Percentiles rank a stretch among this genome's conserved stretches.
Conservation (phyloP, 495 filamentous ascomycete species). For the Penicillium flavigenum region DNA sequence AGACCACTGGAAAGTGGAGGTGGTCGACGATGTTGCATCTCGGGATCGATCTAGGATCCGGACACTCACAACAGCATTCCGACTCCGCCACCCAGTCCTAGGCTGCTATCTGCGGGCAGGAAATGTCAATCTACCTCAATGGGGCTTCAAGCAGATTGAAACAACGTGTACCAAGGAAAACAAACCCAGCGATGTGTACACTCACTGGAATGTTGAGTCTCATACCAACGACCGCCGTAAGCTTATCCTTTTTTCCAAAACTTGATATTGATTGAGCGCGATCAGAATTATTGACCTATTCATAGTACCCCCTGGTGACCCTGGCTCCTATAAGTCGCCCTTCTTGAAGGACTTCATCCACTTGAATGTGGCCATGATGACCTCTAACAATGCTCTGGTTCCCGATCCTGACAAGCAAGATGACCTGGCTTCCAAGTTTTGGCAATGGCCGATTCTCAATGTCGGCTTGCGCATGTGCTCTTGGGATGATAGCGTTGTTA, state of each 20-base stretch:
- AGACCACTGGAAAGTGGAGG: constrained; percentile 95
- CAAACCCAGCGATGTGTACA: constrained; percentile 88
- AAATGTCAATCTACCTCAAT: constrained; percentile 95
- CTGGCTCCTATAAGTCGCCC: constrained; percentile 91
- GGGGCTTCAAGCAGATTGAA: constrained; percentile 99
- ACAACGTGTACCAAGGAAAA: constrained; percentile 93
- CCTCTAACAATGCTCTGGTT: constrained; percentile 96
- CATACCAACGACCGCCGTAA: constrained; percentile 92
- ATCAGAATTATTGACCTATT: constrained; percentile 8
- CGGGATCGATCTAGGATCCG: constrained; percentile 81
- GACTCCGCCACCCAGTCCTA: constrained; percentile 76
- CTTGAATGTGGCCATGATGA: constrained; percentile 99
- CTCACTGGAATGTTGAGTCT: constrained; percentile 98
- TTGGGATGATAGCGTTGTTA: constrained; percentile 93
- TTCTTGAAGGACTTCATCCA: constrained; percentile 97
- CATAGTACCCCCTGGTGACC: constrained; percentile 83
- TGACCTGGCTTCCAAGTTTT: constrained; percentile 92
- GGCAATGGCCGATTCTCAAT: constrained; percentile 97
- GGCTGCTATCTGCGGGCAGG: constrained; percentile 95
- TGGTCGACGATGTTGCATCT: constrained; percentile 84
- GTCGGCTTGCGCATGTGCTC: constrained; percentile 97
- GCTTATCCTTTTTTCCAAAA: constrained; percentile 31
- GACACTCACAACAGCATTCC: constrained; percentile 91
- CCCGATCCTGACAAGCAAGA: constrained; percentile 99
- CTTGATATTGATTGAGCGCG: constrained; percentile 14